Percentiles rank a stretch among this genome's conserved stretches.
Conservation (phyloP, 2,329 filamentous ascomycete genomes). For the Falciphora oryzae region DNA sequence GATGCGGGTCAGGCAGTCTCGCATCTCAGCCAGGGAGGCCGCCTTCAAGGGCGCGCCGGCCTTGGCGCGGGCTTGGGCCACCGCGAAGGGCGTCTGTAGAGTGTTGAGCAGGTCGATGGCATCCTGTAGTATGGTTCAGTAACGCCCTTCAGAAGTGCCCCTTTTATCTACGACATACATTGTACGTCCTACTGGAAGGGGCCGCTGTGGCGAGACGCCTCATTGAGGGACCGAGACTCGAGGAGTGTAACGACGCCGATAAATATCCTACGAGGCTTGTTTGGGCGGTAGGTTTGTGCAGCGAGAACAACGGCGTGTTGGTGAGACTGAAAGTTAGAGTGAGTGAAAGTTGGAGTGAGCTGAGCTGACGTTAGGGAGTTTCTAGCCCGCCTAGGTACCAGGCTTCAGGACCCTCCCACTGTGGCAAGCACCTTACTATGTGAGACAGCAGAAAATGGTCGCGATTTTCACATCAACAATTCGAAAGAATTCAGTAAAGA, state of each 20-base stretch:
- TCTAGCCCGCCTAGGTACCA: no score
- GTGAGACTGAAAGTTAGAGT: no score
- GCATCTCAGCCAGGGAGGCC: slow-evolving; percentile 68
- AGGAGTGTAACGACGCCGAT: background rate
- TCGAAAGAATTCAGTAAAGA: no score
- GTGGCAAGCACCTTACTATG: no score
- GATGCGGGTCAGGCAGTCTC: slow-evolving; percentile 67
- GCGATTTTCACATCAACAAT: no score
- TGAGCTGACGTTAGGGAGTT: no score
- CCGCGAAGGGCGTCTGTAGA: slow-evolving; percentile 80
- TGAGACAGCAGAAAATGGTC: no score
- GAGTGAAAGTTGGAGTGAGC: no score
- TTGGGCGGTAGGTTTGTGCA: no score
- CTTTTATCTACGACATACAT: background rate
- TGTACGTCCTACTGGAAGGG: slow-evolving; percentile 1
- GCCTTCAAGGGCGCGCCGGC: slow-evolving; percentile 67
- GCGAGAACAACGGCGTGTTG: no score
- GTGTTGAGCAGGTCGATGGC: slow-evolving; percentile 82
- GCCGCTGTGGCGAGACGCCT: background rate
- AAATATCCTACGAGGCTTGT: background rate
- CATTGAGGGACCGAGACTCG: background rate
- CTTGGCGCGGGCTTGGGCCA: slow-evolving; percentile 72
- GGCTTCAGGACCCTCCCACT: no score
- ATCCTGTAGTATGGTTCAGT: slow-evolving; percentile 48
- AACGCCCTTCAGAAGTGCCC: no score